Evolutionary conservation across 495 filamentous ascomycete genomes (phyloP).

Genomic region (Neurospora sublineolata): DNA sequence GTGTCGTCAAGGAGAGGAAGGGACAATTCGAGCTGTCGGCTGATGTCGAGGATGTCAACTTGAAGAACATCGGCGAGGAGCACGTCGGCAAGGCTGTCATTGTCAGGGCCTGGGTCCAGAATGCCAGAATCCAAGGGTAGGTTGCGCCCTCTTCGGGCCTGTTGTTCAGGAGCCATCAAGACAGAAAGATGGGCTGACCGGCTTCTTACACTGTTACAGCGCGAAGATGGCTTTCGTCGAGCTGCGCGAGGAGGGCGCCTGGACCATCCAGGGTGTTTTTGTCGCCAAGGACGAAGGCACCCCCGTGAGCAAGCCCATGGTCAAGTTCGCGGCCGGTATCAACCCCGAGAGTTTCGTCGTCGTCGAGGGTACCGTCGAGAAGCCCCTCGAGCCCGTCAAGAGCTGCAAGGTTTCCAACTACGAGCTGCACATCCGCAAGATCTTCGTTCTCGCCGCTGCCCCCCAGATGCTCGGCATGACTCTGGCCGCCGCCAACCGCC

Average conservation of each 20-base stretch:
- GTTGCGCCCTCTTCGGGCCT: not conserved
- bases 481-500: constrained; percentile 53
- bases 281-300: constrained; percentile 43
- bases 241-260: constrained; percentile 66
- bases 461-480: constrained; percentile 59
- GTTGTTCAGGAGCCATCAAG: not conserved
- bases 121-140: constrained; percentile 60
- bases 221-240: constrained; percentile 89
- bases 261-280: constrained; percentile 47
- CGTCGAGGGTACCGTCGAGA: constrained; percentile 70
- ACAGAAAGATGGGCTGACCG: not conserved
- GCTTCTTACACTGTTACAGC: constrained; percentile 16
- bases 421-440: constrained; percentile 79
- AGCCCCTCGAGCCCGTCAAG: constrained; percentile 72
- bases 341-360: constrained; percentile 74
- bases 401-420: constrained; percentile 61
- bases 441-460: constrained; percentile 52
- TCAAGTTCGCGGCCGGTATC: constrained; percentile 69
- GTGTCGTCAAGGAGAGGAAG: constrained; percentile 14
- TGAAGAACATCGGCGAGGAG: constrained; percentile 44
- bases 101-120: constrained; percentile 77
- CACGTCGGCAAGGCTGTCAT: constrained; percentile 64
- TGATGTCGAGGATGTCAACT: constrained; percentile 30
- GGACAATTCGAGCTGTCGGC: constrained; percentile 7
- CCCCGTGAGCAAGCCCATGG: constrained; percentile 69